phyloP scores from a whole-genome alignment of 495 filamentous ascomycete genomes.

The Podospora bellae-mahoneyi region DNA sequence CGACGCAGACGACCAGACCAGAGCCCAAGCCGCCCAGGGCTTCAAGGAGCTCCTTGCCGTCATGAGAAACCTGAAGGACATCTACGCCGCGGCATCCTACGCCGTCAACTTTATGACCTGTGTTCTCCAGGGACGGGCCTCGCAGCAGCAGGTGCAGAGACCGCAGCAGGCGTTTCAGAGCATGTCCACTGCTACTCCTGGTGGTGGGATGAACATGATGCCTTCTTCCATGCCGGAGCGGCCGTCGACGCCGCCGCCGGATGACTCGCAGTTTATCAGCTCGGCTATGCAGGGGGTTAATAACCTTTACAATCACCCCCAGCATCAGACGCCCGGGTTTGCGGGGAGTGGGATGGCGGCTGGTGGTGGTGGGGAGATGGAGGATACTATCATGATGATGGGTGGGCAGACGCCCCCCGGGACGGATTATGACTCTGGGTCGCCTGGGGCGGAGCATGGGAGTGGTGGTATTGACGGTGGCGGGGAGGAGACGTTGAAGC shows the following conservation, averaged over 20 bases:
- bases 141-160: neutral
- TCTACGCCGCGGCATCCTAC: constrained; percentile 83
- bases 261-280: constrained; percentile 36
- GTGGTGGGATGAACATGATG: neutral
- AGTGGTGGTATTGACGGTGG: neutral
- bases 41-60: constrained; percentile 86
- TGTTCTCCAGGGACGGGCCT: neutral
- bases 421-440: constrained; percentile 20
- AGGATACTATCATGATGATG: constrained; percentile 7
- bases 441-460: neutral
- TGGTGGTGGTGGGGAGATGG: neutral
- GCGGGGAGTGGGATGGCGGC: neutral
- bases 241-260: constrained; percentile 44
- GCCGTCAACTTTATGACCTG: constrained; percentile 69
- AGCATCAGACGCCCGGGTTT: neutral
- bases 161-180: constrained; percentile 1
- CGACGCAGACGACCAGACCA: constrained; percentile 53
- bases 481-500: neutral
- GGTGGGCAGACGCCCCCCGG: constrained; percentile 32
- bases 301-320: neutral
- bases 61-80: constrained; percentile 73
- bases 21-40: constrained; percentile 65
- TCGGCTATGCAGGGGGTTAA: constrained; percentile 16
- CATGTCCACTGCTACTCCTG: neutral
- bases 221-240: constrained; percentile 15